Evolutionary conservation across 2,329 filamentous ascomycete genomes (phyloP).

Genomic region (Waltergamsia citrina): DNA sequence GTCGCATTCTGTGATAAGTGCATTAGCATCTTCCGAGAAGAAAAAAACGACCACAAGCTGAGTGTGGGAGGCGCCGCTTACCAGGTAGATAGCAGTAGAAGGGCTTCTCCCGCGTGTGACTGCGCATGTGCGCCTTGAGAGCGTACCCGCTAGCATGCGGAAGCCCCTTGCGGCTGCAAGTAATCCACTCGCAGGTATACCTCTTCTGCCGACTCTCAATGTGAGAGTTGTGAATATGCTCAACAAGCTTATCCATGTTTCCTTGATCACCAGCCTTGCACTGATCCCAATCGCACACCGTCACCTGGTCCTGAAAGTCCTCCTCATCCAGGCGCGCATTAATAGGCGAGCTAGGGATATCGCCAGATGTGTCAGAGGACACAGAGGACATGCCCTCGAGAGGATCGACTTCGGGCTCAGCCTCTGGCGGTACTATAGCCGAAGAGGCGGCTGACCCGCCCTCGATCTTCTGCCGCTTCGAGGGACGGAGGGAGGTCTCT

Average conservation of each 20-base stretch:
- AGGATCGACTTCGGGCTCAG: constrained; percentile 40
- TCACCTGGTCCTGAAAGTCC: constrained; percentile 69
- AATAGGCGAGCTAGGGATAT: constrained; percentile 63
- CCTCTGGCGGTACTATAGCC: constrained; percentile 30
- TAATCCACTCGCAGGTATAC: constrained; percentile 96
- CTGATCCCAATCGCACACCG: constrained; percentile 68
- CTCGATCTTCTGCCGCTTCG: constrained; percentile 37
- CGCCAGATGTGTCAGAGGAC: constrained; percentile 84
- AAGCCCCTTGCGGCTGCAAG: constrained; percentile 79
- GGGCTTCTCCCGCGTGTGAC: constrained; percentile 95
- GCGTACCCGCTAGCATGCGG: constrained; percentile 94
- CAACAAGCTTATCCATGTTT: constrained; percentile 74
- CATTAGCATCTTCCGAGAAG: not conserved
- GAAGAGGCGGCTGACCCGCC: constrained; percentile 35
- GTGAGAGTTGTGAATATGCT: constrained; percentile 85
- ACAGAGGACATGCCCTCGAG: constrained; percentile 57
- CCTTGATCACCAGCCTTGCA: constrained; percentile 61
- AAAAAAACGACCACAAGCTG: not conserved
- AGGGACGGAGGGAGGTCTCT: constrained; percentile 29
- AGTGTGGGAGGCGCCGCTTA: constrained; percentile 28
- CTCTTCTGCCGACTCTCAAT: constrained; percentile 91
- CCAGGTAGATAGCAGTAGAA: constrained; percentile 94
- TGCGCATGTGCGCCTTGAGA: constrained; percentile 92
- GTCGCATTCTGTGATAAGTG: constrained; percentile 85
- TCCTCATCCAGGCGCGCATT: constrained; percentile 63